Evolutionary conservation across 768 basidiomycete genomes (phyloP).

Genomic region (Chalciporus piperatus): DNA sequence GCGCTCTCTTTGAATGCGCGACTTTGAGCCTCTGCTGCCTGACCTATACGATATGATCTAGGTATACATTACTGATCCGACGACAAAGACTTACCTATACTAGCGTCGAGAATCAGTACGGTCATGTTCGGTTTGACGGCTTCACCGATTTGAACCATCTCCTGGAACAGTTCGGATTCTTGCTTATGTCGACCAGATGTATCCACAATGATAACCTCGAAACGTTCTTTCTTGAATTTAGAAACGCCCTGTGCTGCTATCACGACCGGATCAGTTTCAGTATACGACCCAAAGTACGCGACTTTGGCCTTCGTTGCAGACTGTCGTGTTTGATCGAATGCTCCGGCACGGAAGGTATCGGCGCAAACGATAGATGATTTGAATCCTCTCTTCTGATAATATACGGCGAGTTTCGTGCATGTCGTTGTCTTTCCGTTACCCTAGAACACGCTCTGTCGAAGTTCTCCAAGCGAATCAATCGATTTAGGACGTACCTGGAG

Average conservation of each 20-base stretch:
- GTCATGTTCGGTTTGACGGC: conserved; percentile 98
- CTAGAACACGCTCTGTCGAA: conserved; percentile 38
- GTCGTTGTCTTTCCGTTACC: conserved; percentile 99
- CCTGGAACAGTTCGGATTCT: conserved; percentile 92
- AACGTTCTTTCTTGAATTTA: conserved; percentile 98
- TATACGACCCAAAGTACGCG: conserved; percentile 98
- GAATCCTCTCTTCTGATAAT: conserved; percentile 96
- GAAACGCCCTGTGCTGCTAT: conserved; percentile 93
- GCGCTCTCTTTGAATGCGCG: conserved; percentile 97
- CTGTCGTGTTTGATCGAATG: conserved; percentile 98
- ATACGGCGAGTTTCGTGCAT: conserved; percentile 96
- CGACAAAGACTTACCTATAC: conserved; percentile 64
- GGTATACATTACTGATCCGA: neutral
- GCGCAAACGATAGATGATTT: conserved; percentile 98
- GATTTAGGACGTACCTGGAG: conserved; percentile 62
- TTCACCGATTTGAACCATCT: conserved; percentile 95
- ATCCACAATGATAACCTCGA: conserved; percentile 98
- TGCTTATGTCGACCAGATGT: conserved; percentile 97
- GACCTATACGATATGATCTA: conserved; percentile 48
- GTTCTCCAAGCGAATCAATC: neutral
- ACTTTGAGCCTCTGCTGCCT: conserved; percentile 96
- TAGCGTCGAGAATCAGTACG: conserved; percentile 91
- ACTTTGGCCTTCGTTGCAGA: conserved; percentile 99
- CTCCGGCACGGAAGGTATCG: conserved; percentile 98
- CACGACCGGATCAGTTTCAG: conserved; percentile 95